Percentiles rank a stretch among this genome's conserved stretches.
phyloP scores from a whole-genome alignment of 768 basidiomycete species.

The Phaffia tasmanica region DNA sequence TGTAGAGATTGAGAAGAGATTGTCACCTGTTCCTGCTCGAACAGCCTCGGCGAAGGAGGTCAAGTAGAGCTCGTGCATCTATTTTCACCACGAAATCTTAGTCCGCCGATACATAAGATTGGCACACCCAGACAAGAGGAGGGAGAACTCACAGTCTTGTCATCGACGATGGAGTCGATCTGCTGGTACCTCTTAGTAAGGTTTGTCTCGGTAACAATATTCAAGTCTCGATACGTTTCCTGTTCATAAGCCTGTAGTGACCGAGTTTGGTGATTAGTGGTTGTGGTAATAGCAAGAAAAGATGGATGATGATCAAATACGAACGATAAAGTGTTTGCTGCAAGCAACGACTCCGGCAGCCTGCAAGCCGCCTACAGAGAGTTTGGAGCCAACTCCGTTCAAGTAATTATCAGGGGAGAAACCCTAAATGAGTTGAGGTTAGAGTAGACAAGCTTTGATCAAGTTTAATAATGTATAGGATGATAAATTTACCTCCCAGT shows the following conservation, averaged over 20 bases:
- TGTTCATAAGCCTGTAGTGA: constrained; percentile 33
- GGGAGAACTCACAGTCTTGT: constrained; percentile 28
- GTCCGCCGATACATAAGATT: not conserved
- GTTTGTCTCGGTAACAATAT: constrained; percentile 26
- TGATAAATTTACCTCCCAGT: constrained; percentile 24
- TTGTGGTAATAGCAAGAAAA: not conserved
- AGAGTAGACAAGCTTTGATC: not conserved
- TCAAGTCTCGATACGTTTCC: constrained; percentile 30
- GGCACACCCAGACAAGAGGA: not conserved
- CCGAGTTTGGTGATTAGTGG: not conserved
- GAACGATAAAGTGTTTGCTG: constrained; percentile 31
- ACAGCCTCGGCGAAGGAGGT: constrained; percentile 38
- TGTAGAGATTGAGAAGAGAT: constrained; percentile 34
- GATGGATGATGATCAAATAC: not conserved
- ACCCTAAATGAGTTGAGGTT: constrained; percentile 4
- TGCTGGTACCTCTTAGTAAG: constrained; percentile 16
- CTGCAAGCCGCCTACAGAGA: constrained; percentile 25
- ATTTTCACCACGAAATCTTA: not conserved
- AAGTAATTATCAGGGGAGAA: constrained; percentile 26
- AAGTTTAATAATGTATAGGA: not conserved
- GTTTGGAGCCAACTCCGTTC: constrained; percentile 28
- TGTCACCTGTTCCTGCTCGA: constrained; percentile 35
- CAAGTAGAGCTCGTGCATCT: constrained; percentile 37
- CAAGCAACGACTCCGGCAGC: constrained; percentile 31
- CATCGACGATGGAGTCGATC: constrained; percentile 29